These are phyloP conservation scores for Pelargonium cotyledonis DNA, from an alignment of 441 rosid genomes.

Conservation along the genomic window DNA sequence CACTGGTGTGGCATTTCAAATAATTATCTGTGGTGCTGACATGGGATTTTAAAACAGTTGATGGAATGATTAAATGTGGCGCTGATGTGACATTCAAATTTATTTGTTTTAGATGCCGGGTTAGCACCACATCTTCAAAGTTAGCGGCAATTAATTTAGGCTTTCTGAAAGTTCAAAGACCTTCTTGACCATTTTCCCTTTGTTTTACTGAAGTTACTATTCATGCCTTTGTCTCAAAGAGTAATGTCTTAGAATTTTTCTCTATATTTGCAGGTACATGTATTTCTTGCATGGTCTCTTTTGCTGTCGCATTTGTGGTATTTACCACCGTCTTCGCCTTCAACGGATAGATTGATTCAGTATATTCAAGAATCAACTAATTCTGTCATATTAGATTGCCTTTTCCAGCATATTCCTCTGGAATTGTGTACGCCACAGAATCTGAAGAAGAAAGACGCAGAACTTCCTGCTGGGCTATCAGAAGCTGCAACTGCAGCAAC, in stretches of 20 bases:
- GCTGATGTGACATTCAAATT: no score
- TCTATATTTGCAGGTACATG: conserved; percentile 51
- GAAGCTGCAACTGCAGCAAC: conserved; percentile 69
- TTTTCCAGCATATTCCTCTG: conserved; percentile 86
- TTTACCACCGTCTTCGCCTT: conserved; percentile 55
- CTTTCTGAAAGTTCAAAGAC: no score
- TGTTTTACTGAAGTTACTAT: background rate
- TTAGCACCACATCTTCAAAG: no score
- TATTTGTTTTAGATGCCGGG: no score
- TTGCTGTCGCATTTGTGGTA: conserved; percentile 66
- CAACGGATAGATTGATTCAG: conserved; percentile 72
- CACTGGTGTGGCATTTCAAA: no score
- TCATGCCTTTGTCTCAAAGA: background rate
- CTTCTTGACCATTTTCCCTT: no score
- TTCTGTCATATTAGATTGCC: conserved; percentile 67
- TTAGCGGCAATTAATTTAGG: no score
- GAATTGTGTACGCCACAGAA: conserved; percentile 44
- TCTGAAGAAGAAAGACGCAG: conserved; percentile 69
- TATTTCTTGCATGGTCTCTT: conserved; percentile 84
- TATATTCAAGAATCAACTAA: conserved; percentile 64
- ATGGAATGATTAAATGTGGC: no score
- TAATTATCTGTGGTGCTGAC: no score
- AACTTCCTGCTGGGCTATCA: conserved; percentile 46
- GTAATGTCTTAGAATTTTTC: background rate
- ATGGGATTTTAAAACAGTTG: no score